Percentiles rank a stretch among this genome's conserved stretches.
These are phyloP conservation scores for Gyromitra esculenta DNA, from an alignment of 2,329 filamentous ascomycete species.

Conservation along the genomic window DNA sequence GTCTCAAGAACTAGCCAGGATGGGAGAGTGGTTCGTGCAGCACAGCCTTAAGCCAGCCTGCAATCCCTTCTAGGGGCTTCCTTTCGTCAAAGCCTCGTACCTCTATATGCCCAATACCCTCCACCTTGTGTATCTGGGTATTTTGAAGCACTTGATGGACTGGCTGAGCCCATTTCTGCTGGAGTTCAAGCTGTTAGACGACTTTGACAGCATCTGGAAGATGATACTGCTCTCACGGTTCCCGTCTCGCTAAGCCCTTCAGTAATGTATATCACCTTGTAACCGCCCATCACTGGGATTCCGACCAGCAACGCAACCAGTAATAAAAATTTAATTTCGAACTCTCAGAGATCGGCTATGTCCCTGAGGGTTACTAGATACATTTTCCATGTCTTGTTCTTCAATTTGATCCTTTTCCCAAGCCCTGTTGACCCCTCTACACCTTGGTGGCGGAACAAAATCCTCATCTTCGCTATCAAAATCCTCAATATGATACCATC, in stretches of 20 bases:
- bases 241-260: too few species aligned
- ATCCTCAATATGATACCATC: conserved; percentile 24
- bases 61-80: conserved; percentile 23
- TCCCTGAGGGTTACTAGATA: conserved; percentile 3
- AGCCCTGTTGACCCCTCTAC: neutral
- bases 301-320: neutral
- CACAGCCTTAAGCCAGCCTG: neutral
- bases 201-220: conserved; percentile 30
- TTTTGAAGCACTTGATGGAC: conserved; percentile 43
- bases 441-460: neutral
- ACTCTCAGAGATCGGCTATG: neutral
- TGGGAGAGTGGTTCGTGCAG: neutral
- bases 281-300: conserved; percentile 16
- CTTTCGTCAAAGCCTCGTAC: neutral
- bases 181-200: neutral
- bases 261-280: conserved; percentile 13
- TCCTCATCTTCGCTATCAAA: too few species aligned
- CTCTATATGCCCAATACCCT: conserved; percentile 12
- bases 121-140: conserved; percentile 16
- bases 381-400: neutral
- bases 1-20: neutral
- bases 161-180: conserved; percentile 41
- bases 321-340: neutral
- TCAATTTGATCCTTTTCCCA: conserved; percentile 13
- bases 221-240: too few species aligned